Percentiles rank a stretch among this genome's conserved stretches.
Evolutionary conservation across 306 rosid genomes (phyloP).

Genomic region (Sechiopsis laciniata): DNA sequence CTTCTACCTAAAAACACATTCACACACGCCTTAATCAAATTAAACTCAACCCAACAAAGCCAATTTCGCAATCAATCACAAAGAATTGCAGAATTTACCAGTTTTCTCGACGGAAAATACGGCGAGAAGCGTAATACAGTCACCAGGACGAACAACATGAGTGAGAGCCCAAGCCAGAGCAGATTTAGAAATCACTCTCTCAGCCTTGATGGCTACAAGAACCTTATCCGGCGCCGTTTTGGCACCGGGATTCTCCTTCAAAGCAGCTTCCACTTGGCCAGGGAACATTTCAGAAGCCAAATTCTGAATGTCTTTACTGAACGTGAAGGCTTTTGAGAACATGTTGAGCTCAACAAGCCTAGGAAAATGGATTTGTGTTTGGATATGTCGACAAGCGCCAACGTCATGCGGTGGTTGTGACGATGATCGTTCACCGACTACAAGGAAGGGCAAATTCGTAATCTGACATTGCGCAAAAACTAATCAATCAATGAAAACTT

Average conservation of each 20-base stretch:
- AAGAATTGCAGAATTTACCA: constrained; percentile 32
- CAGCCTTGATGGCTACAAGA: constrained; percentile 77
- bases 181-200: constrained; percentile 59
- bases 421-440: constrained; percentile 6
- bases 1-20: constrained; percentile 41
- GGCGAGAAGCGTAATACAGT: constrained; percentile 74
- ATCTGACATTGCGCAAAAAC: neutral
- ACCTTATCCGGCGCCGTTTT: constrained; percentile 51
- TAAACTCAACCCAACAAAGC: neutral
- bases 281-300: constrained; percentile 23
- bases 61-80: neutral
- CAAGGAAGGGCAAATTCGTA: constrained; percentile 22
- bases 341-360: constrained; percentile 4
- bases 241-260: constrained; percentile 31
- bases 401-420: constrained; percentile 25
- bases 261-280: constrained; percentile 29
- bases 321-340: constrained; percentile 8
- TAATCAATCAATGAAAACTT: neutral
- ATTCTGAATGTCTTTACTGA: neutral
- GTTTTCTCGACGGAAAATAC: constrained; percentile 46
- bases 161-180: constrained; percentile 89
- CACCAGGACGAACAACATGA: constrained; percentile 70
- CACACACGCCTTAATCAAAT: neutral
- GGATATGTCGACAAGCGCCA: constrained; percentile 3
- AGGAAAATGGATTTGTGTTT: neutral